Base-by-base conservation (phyloP, 140 eudicot species). In the Bidens hawaiensis region DNA sequence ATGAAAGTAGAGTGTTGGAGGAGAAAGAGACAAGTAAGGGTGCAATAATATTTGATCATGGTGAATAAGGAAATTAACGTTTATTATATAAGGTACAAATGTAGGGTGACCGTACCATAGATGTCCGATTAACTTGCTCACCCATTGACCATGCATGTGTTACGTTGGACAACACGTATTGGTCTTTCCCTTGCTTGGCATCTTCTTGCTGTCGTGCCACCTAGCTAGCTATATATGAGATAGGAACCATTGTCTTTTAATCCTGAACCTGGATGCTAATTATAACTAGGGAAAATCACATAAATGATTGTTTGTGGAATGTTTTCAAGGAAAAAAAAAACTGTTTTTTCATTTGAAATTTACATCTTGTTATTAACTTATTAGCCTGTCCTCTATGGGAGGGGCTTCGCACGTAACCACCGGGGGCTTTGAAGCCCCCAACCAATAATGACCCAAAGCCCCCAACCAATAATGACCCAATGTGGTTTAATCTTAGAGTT, bases 61-160 rank as follows among this genome's bases (percentile, higher is more conserved):
- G 43, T 45, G 43, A 26, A 57, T 34, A 27, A 63, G 36, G 36
- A n/a, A 45, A 21, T 31, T 18, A 55, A 22, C 18, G 55, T 38
- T 42, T 26, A 67, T 69, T 69, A 59, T 59, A 59, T 60, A 70
- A 69, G 76, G 68, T 61, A 60, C 63, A 61, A 61, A 38, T 70
- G 69, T 61, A 28, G 56, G 68, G 75, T 60, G 69, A 48, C 61
- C 68, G 68, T 69, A 69, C 75, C 22, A 47, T 69, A 27, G 15
- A 55, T 62, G 50, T 34, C 75, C 75, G 62, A 34, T 14, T 60
- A 70, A 60, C 30, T 47, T 33, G 69, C 69, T 70, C 53, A 48
- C 53, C 69, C 52, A 70, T 60, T 60, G 69, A 70, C 62, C 60
- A 31, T 69, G 58, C 57, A 68, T 68, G 28, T 21, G 11, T 28